A percentile compares a stretch with the other conserved stretches of the same genome.
phyloP scores from a whole-genome alignment of 2,329 filamentous ascomycete genomes.

The Ophiocordyceps australis region DNA sequence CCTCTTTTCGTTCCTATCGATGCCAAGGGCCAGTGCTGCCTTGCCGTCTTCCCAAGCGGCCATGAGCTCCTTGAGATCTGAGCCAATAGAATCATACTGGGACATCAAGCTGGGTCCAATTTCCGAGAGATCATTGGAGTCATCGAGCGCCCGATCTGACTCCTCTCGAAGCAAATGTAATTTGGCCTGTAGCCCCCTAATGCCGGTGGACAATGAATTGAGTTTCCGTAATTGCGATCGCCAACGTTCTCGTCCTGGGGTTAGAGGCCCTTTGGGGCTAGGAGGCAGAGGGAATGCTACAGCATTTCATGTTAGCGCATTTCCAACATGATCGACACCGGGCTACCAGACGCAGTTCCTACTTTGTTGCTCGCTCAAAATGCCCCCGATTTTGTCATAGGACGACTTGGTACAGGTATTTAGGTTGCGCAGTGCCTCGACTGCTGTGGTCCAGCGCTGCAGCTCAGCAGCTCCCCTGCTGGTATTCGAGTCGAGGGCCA shows the following conservation, averaged over 20 bases:
- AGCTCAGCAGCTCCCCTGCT: slow-evolving; percentile 63
- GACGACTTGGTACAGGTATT: slow-evolving; percentile 42
- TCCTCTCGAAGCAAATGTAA: slow-evolving; percentile 84
- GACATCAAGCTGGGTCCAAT: slow-evolving; percentile 62
- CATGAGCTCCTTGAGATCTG: slow-evolving; percentile 64
- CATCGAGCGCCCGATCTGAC: slow-evolving; percentile 62
- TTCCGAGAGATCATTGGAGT: slow-evolving; percentile 53
- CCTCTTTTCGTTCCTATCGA: slow-evolving; percentile 63
- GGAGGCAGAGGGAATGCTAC: slow-evolving; percentile 33
- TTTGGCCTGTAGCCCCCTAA: slow-evolving; percentile 84
- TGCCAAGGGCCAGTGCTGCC: slow-evolving; percentile 61
- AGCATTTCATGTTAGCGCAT: no score
- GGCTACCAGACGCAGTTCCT: slow-evolving; percentile 13
- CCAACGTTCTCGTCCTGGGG: slow-evolving; percentile 66
- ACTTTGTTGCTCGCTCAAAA: slow-evolving; percentile 69
- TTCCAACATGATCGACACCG: no score
- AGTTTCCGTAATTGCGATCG: slow-evolving; percentile 78
- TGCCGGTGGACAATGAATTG: slow-evolving; percentile 73
- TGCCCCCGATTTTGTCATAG: slow-evolving; percentile 45
- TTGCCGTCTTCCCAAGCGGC: slow-evolving; percentile 80
- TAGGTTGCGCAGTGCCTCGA: slow-evolving; percentile 54
- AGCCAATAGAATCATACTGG: slow-evolving; percentile 89
- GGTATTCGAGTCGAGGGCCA: slow-evolving; percentile 76
- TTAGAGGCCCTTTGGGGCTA: slow-evolving; percentile 40
- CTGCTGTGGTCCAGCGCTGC: slow-evolving; percentile 57